Evolutionary conservation across 495 filamentous ascomycete species (phyloP).

Genomic region (Cladorrhinum samala): DNA sequence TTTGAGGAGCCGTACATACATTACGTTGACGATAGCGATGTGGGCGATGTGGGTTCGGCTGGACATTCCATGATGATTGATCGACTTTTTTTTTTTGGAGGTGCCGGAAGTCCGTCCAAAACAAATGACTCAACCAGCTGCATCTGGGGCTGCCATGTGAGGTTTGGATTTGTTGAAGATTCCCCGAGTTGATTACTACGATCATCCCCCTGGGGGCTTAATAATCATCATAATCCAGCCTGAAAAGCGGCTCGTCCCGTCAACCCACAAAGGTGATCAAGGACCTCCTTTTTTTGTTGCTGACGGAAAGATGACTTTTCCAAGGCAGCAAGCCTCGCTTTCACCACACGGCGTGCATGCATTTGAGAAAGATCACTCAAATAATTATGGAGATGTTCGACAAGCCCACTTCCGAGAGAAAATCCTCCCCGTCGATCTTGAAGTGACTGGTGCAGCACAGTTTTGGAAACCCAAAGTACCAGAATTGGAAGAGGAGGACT

Average conservation of each 20-base stretch:
- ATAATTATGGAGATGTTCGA: neutral
- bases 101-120: neutral
- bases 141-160: neutral
- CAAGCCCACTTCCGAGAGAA: neutral
- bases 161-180: neutral
- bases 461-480: too few species aligned
- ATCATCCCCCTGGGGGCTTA: neutral
- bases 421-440: too few species aligned
- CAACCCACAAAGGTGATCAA: neutral
- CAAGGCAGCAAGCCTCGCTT: neutral
- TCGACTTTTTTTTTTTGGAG: neutral
- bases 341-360: neutral
- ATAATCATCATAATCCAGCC: neutral
- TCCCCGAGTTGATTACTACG: neutral
- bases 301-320: neutral
- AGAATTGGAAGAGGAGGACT: too few species aligned
- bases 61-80: neutral
- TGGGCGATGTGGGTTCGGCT: neutral
- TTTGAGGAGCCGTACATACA: neutral
- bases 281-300: neutral
- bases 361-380: neutral
- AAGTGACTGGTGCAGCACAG: neutral
- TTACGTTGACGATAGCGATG: neutral
- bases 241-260: constrained; percentile 5
- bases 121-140: neutral